Evolutionary conservation across 306 rosid genomes (phyloP).

Genomic region (Ziziphus jujuba): DNA sequence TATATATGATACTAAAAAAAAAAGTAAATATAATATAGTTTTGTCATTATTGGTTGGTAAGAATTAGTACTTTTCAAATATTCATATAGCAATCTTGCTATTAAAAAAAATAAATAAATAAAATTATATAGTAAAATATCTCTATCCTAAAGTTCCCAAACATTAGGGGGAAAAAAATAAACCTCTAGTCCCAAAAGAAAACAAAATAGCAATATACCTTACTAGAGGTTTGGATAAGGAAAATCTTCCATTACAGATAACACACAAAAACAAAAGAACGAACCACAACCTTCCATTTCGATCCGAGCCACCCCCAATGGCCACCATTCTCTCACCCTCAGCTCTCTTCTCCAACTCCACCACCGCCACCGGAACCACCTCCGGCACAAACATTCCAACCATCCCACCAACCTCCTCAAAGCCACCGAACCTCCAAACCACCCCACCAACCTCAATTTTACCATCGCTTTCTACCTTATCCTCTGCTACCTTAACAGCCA

Average conservation of each 20-base stretch:
- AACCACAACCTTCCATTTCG: constrained; percentile 16
- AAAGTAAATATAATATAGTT: too few species aligned
- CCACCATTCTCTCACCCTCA: constrained; percentile 50
- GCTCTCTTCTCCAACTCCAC: constrained; percentile 41
- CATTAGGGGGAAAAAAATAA: too few species aligned
- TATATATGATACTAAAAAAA: too few species aligned
- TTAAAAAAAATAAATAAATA: too few species aligned
- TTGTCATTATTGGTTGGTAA: too few species aligned
- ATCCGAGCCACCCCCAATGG: constrained; percentile 30
- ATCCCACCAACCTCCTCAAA: constrained; percentile 31
- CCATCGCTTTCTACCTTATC: constrained; percentile 28
- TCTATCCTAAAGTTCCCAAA: too few species aligned
- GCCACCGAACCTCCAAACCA: constrained; percentile 34
- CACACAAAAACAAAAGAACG: not conserved
- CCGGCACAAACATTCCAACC: constrained; percentile 41
- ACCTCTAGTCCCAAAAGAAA: too few species aligned
- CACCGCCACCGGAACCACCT: constrained; percentile 17
- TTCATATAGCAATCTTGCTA: too few species aligned
- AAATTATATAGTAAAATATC: too few species aligned
- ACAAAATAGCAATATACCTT: not conserved
- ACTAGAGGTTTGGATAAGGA: constrained; percentile 29
- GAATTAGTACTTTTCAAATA: too few species aligned
- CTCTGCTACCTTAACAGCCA: constrained; percentile 29
- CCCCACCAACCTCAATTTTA: constrained; percentile 38
- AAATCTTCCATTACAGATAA: not conserved